A percentile compares a stretch with the other conserved stretches of the same genome.
These are phyloP conservation scores for Lyophyllum atratum DNA, from an alignment of 768 basidiomycete genomes.

Conservation along the genomic window DNA sequence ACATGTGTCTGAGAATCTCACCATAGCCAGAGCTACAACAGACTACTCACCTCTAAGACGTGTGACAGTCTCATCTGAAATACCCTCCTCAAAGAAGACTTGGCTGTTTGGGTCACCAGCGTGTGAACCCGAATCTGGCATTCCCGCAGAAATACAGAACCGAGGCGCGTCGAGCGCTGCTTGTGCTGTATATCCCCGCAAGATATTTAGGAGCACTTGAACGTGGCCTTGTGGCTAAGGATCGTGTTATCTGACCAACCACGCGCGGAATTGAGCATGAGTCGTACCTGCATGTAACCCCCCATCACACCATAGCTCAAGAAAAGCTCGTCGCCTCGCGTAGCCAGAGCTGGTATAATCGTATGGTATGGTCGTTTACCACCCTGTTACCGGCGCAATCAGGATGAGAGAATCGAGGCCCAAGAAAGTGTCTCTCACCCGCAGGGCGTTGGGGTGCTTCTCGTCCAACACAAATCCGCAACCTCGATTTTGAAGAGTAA, in stretches of 20 bases:
- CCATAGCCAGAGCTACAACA: not conserved
- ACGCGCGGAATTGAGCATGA: slow-evolving; percentile 2
- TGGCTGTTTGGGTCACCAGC: slow-evolving; percentile 77
- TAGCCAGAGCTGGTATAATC: slow-evolving; percentile 89
- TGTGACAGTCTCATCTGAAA: slow-evolving; percentile 59
- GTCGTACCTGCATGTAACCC: slow-evolving; percentile 78
- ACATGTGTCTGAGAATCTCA: slow-evolving; percentile 5
- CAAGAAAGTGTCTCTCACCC: slow-evolving; percentile 41
- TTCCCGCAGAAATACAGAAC: slow-evolving; percentile 92
- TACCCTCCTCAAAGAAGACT: slow-evolving; percentile 88
- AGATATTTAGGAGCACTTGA: slow-evolving; percentile 89
- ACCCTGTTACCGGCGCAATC: slow-evolving; percentile 40
- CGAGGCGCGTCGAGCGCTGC: slow-evolving; percentile 92
- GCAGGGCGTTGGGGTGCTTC: slow-evolving; percentile 82
- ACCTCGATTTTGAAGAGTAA: slow-evolving; percentile 95
- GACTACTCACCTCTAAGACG: slow-evolving; percentile 61
- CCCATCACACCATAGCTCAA: slow-evolving; percentile 92
- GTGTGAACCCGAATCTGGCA: slow-evolving; percentile 57
- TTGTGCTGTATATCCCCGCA: slow-evolving; percentile 86
- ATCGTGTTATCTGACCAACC: not conserved
- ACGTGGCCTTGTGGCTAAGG: slow-evolving; percentile 91
- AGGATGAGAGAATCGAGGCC: not conserved
- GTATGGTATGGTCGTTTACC: slow-evolving; percentile 90
- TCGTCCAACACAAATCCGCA: slow-evolving; percentile 78
- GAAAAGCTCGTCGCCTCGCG: slow-evolving; percentile 79